phyloP scores from a whole-genome alignment of 2,329 filamentous ascomycete genomes.

The Sphaerulina vaccinii region DNA sequence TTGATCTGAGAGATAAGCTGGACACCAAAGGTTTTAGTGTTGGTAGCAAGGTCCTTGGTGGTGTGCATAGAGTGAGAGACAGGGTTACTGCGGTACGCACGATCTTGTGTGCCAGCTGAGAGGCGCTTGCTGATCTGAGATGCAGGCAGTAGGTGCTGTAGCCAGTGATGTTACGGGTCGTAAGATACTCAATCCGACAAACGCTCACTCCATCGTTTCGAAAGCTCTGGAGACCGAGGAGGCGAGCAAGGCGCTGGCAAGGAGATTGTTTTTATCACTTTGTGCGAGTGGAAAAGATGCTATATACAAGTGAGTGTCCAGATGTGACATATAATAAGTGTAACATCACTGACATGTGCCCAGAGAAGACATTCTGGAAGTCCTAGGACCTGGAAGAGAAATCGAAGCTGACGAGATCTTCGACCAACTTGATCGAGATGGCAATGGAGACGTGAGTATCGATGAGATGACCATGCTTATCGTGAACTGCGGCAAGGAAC shows the following conservation, averaged over 20 bases:
- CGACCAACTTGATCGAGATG: slow-evolving; percentile 33
- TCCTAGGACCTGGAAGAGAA: slow-evolving; percentile 29
- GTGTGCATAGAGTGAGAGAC: slow-evolving; percentile 58
- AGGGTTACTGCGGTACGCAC: slow-evolving; percentile 65
- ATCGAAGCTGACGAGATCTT: slow-evolving; percentile 35
- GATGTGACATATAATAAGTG: neutral
- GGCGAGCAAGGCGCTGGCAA: slow-evolving; percentile 34
- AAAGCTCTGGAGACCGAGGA: slow-evolving; percentile 32
- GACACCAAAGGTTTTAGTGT: slow-evolving; percentile 53
- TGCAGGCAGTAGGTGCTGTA: slow-evolving; percentile 69
- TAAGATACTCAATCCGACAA: slow-evolving; percentile 62
- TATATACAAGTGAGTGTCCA: slow-evolving; percentile 20
- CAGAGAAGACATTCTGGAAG: slow-evolving; percentile 26
- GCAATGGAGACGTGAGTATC: slow-evolving; percentile 36
- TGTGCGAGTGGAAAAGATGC: slow-evolving; percentile 26
- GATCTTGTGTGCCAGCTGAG: too few relatives aligned
- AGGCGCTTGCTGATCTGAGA: too few relatives aligned
- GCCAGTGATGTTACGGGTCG: slow-evolving; percentile 83
- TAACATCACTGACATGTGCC: neutral
- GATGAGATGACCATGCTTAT: slow-evolving; percentile 36
- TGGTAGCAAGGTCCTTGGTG: slow-evolving; percentile 49
- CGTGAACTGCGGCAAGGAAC: slow-evolving; percentile 30
- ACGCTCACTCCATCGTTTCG: slow-evolving; percentile 30
- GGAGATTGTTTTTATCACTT: slow-evolving; percentile 36
- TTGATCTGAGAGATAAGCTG: slow-evolving; percentile 45